Evolutionary conservation across 352 stramenopile genomes (phyloP), one percentile per base, ranked within the genome.

Genomic region (Pythium diclinum): DNA sequence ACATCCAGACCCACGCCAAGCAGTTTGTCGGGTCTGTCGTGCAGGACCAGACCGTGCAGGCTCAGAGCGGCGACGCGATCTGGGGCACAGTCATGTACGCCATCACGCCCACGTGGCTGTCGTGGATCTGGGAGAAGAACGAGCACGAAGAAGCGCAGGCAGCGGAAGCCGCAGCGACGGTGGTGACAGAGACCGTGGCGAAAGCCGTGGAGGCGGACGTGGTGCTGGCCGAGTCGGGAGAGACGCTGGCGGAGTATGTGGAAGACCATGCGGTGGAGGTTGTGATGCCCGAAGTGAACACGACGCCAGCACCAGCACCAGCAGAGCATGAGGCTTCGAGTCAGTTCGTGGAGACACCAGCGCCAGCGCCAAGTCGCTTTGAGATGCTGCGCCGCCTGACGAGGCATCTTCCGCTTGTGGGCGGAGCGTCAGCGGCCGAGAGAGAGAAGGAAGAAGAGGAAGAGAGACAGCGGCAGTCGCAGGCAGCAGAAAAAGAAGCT

Each of bases 11-110:
- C 56, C 85, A 94, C 67, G 83, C 85, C 64, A 94, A 94, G 58
- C 80, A 89, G 60, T 94, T 94, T 59, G 79, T 94, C 9, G 79
- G 82, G 40, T 73, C 71, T 3, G 83, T 94, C n/a, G 79, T 94
- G n/a, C 75, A 74, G 23, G 85, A 94, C 66, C 81, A 91, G 51
- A 94, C 84, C 0, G 83, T 94, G 30, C 84, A 92, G 56, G 81
- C 79, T 11, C 83, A 92, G 63, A 80, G 85, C 42, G 83, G 83
- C 40, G 80, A 94, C 28, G 83, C 86, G 13, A 87, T 92, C 44
- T 92, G 84, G 85, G 77, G 83, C 44, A 92, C 83, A 1, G 72
- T 94, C 55, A 83, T 88, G 71, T 94, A 94, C 66, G 86, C 84
- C 1, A 63, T 94, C 17, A 92, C 83, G 21, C 86, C 86, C 0